Evolutionary conservation across 148 eudicot species (phyloP), one percentile per base, ranked within the genome.

Genomic region (Rhododendron mucronatum): DNA sequence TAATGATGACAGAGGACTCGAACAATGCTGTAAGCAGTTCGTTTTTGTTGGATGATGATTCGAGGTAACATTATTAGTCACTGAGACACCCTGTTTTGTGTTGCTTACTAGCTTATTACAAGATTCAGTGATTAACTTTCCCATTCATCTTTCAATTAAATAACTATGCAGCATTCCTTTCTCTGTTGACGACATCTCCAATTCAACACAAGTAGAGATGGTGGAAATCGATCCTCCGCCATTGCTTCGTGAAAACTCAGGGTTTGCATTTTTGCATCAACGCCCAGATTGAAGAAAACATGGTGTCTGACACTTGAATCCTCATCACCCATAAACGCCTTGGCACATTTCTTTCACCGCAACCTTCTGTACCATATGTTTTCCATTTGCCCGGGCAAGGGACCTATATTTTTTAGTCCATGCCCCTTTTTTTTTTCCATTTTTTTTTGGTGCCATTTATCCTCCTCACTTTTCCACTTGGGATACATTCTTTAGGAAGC

Each of bases 21-120:
- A 97, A 97, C 89, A 97, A 89, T 86, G 94, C 98, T 35, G 93
- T 93, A 33, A 94, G 98, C 92, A 97, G 92, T 89, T 95, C 99
- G 30, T 97, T 97, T 89, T 93, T 97, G 88, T 89, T 97, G 57
- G 99, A 97, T n/a, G 99, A 97, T 83, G 98, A 97, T 89, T 97
- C 99, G 48, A 95, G 99, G 99, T 67, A 26, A 9, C 15, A 26
- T 26, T 26, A 67, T 20, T 9, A 67, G 33, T 67, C 15, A 26
- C 14, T 67, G 74, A 67, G 74, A 67, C 33, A 26, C 74, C 74
- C 74, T 67, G 74, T 67, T 97, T 90, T 41, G 18, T 20, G 51
- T 50, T 15, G 65, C 74, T 26, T 65, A 65, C 71, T 23, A n/a
- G 71, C 71, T 65, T 9, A 2, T 65, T 26, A 67, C 3, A 41